These are phyloP conservation scores for Kurtzmaniella natalensis DNA, from an alignment of 1,139 yeast species.

Conservation along the genomic window DNA sequence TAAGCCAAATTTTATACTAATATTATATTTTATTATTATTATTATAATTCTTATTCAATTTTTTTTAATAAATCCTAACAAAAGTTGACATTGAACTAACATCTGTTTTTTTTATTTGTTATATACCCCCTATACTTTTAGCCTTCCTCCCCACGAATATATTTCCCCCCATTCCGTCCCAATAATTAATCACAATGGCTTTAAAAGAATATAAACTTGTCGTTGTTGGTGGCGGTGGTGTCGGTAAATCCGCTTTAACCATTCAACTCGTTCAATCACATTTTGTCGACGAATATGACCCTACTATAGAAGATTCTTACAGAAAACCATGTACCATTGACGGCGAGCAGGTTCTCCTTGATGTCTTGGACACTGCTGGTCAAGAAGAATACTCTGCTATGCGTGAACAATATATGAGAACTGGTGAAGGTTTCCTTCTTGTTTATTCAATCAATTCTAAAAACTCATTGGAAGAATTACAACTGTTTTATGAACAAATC, in stretches of 20 bases:
- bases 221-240: constrained; percentile 98
- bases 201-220: constrained; percentile 78
- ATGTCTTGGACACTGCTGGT: constrained; percentile 95
- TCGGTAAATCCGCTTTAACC: constrained; percentile 93
- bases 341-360: constrained; percentile 47
- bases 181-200: no score
- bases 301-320: constrained; percentile 86
- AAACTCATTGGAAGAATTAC: constrained; percentile 74
- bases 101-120: no score
- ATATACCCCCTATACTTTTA: no score
- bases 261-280: constrained; percentile 87
- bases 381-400: constrained; percentile 96
- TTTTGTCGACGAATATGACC: constrained; percentile 95
- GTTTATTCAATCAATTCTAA: constrained; percentile 82
- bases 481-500: constrained; percentile 78
- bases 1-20: no score
- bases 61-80: no score
- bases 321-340: constrained; percentile 54
- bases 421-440: constrained; percentile 85
- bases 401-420: constrained; percentile 92
- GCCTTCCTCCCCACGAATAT: no score
- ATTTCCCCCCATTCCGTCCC: no score
- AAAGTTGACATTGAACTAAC: no score
- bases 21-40: no score
- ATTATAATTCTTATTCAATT: no score